These are phyloP conservation scores for Iris macrosiphon DNA, from an alignment of 106 monocot genomes.

Conservation along the genomic window DNA sequence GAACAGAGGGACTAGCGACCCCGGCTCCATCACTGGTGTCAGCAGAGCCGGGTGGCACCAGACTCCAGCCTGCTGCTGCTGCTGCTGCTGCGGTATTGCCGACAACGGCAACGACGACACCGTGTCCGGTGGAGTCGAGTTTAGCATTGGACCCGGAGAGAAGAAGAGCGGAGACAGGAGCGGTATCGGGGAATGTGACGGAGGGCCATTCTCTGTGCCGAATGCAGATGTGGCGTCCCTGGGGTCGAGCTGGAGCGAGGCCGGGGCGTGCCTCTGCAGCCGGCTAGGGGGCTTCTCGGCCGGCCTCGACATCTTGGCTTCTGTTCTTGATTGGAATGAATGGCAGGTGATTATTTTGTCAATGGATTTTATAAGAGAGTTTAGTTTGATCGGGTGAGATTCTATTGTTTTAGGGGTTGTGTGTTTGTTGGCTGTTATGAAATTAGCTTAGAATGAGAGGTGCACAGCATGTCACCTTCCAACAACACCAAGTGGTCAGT, in stretches of 20 bases:
- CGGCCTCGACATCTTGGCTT: no score
- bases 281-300: constrained; percentile 8
- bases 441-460: no score
- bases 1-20: constrained; percentile 12
- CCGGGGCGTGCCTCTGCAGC: constrained; percentile 19
- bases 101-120: neutral
- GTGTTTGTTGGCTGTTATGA: no score
- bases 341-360: no score
- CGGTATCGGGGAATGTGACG: constrained; percentile 12
- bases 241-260: constrained; percentile 11
- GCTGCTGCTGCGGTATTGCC: neutral
- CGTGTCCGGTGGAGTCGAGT: neutral
- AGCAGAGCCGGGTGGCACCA: constrained; percentile 33
- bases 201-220: neutral
- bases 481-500: no score
- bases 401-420: no score
- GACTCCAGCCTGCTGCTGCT: neutral
- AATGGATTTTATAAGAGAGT: no score
- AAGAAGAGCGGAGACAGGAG: constrained; percentile 31
- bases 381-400: no score
- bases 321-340: no score
- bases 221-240: no score
- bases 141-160: constrained; percentile 1
- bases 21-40: constrained; percentile 13
- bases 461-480: no score